Evolutionary conservation across 257 asterid species (phyloP).

Genomic region (Solanum lycopersicoides): DNA sequence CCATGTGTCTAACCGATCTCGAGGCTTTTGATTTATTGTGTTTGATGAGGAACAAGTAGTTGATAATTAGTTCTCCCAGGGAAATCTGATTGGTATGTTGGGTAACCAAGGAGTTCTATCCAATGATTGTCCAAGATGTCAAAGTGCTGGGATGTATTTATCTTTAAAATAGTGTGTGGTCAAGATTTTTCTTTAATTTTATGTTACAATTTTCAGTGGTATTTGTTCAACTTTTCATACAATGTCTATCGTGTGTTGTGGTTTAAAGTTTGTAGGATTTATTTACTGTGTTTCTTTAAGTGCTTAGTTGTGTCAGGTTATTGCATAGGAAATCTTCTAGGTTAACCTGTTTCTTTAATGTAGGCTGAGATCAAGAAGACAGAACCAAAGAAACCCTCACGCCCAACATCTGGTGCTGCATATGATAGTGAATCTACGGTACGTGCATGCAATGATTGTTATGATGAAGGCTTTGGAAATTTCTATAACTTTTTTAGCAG

Average conservation of each 20-base stretch:
- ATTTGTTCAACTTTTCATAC: not conserved
- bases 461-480: conserved; percentile 48
- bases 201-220: not conserved
- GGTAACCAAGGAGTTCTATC: conserved; percentile 61
- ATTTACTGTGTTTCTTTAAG: conserved; percentile 4
- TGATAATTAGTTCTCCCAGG: conserved; percentile 55
- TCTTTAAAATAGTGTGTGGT: not conserved
- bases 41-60: conserved; percentile 78
- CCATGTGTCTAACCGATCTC: conserved; percentile 76
- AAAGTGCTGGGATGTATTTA: conserved; percentile 1
- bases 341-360: conserved; percentile 95
- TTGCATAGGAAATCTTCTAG: conserved; percentile 48
- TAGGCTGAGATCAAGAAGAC: conserved; percentile 99
- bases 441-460: conserved; percentile 63
- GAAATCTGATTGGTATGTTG: conserved; percentile 86
- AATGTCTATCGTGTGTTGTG: not conserved
- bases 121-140: not conserved
- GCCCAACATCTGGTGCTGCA: conserved; percentile 66
- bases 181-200: not conserved
- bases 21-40: conserved; percentile 88
- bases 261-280: not conserved
- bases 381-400: conserved; percentile 98
- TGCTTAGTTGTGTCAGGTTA: conserved; percentile 20
- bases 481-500: conserved; percentile 67
- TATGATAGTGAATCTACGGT: conserved; percentile 93